A percentile compares a stretch with the other conserved stretches of the same genome.
Conservation (phyloP, 1,139 yeast species). For the Sugiyamaella castrensis region DNA sequence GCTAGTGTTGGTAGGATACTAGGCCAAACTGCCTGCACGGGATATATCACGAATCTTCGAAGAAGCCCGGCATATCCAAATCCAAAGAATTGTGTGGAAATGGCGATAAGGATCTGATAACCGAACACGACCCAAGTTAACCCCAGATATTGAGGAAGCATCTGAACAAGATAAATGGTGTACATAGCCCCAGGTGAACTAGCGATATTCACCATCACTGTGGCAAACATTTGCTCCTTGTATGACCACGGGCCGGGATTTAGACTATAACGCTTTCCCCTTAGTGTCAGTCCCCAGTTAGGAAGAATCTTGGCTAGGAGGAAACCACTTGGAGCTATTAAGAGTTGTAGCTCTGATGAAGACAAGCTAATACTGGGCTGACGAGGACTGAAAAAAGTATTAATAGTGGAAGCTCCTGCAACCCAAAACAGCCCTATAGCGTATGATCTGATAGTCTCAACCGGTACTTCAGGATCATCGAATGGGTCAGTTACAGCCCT, state of each 20-base stretch:
- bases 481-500: constrained; percentile 47
- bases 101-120: constrained; percentile 49
- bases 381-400: constrained; percentile 57
- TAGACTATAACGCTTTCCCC: constrained; percentile 41
- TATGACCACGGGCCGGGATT: constrained; percentile 63
- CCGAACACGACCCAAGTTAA: constrained; percentile 53
- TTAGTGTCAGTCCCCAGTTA: constrained; percentile 44
- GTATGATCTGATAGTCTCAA: constrained; percentile 52
- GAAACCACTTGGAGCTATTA: constrained; percentile 55
- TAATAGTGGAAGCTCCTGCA: constrained; percentile 52
- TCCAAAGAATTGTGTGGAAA: constrained; percentile 59
- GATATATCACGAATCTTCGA: constrained; percentile 56
- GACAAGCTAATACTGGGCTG: constrained; percentile 48
- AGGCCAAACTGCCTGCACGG: constrained; percentile 58
- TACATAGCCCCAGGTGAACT: constrained; percentile 46
- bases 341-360: constrained; percentile 52
- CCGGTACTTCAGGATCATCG: constrained; percentile 43
- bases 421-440: constrained; percentile 55
- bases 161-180: constrained; percentile 47
- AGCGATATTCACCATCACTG: constrained; percentile 46
- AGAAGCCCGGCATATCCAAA: constrained; percentile 62
- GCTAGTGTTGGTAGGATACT: constrained; percentile 54
- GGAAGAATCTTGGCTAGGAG: constrained; percentile 44
- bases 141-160: constrained; percentile 44
- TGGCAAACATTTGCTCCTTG: constrained; percentile 67